Evolutionary conservation across 2,329 filamentous ascomycete genomes (phyloP), one percentile per base, ranked within the genome.

Genomic region (Moelleriella libera): DNA sequence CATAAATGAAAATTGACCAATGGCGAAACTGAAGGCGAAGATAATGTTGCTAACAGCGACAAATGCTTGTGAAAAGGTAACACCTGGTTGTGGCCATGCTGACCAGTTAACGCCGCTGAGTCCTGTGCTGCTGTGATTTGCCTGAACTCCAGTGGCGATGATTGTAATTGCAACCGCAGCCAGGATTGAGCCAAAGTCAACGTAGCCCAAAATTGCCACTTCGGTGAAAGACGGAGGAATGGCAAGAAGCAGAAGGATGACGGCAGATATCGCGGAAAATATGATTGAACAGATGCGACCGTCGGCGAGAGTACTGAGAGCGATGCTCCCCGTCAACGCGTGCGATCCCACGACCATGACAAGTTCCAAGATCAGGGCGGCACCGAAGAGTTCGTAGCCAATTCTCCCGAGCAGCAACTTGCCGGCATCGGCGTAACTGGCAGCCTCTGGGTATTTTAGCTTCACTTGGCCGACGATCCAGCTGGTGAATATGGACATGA

Each of bases 261-360:
- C 57, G 41, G 61, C 63, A 7, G 63, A 64, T 14, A 65, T 56
- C 45, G 65, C 58, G 28, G 58, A 59, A 49, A 66, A 67, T 44
- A 60, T 59, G 46, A 67, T 57, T 39, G 61, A 63, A 57, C 65
- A 68, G 7, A 58, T 49, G 41, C 55, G 71, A 54, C 79, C 69
- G 1, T 71, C 60, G 2, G 76, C 80, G 47, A 84, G 64, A 30
- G 69, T 74, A 53, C 78, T 78, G 60, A 83, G 71, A 53, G 79
- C 79, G 52, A 83, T 78, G 37, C 69, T 71, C 54, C 83, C 83
- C 0, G 78, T 82, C 46, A 83, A 64, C 32, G 82, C 65, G 60
- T 85, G 82, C 29, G 78, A 80, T 12, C 72, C 77, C 64, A 80
- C 77, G 55, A 81, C 72, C 64, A 84, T 82, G 41, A 82, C 61